Evolutionary conservation across 2,329 filamentous ascomycete species (phyloP).

Genomic region (Pyrenochaeta sp.): DNA sequence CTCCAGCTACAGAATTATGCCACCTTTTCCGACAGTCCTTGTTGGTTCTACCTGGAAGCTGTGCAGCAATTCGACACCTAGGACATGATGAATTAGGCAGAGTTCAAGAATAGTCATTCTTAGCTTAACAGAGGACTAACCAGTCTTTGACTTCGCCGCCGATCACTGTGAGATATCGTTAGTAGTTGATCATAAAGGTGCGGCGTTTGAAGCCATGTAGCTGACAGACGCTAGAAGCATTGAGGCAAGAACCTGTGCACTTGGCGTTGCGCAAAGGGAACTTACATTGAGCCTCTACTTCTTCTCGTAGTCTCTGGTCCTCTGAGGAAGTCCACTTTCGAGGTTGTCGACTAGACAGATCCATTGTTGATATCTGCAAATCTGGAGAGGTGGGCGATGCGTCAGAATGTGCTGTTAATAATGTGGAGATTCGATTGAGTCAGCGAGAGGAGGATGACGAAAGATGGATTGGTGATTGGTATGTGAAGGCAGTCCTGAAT

Average conservation of each 20-base stretch:
- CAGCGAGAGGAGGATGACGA: background rate
- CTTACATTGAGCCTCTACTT: constrained; percentile 38
- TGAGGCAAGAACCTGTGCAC: background rate
- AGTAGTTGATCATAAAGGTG: background rate
- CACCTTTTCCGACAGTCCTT: constrained; percentile 58
- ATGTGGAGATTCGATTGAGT: background rate
- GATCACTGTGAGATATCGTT: constrained; percentile 14
- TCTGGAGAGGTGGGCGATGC: background rate
- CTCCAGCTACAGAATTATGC: constrained; percentile 50
- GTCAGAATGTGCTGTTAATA: background rate
- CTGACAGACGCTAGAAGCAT: background rate
- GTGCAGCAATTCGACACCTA: constrained; percentile 48
- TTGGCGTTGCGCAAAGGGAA: background rate
- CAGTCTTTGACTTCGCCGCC: constrained; percentile 41
- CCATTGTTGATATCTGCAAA: constrained; percentile 4
- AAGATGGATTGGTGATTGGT: background rate
- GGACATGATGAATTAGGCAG: constrained; percentile 3
- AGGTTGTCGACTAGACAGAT: constrained; percentile 30
- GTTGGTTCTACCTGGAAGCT: constrained; percentile 52
- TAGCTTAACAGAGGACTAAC: constrained; percentile 8
- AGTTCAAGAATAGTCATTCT: background rate
- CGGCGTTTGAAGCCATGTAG: background rate
- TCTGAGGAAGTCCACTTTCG: constrained; percentile 40
- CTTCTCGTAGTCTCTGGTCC: constrained; percentile 36
- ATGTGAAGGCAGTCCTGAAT: background rate